phyloP scores from a whole-genome alignment of 257 asterid species.

The Solanum sejunctum region DNA sequence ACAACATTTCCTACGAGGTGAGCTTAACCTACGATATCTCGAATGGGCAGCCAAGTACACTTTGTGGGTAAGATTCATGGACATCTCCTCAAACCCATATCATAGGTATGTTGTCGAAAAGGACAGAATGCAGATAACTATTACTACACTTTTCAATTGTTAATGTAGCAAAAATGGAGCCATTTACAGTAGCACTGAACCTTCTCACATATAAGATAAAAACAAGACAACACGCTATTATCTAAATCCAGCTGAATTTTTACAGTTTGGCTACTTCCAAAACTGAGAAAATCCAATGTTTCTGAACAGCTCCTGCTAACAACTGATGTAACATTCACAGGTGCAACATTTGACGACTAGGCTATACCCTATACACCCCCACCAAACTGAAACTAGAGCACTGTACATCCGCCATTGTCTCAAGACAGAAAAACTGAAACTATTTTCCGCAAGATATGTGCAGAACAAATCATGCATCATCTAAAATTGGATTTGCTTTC shows the following conservation, averaged over 20 bases:
- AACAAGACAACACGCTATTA: neutral
- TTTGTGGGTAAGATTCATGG: too few relatives aligned
- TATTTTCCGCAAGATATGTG: neutral
- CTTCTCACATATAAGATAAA: neutral
- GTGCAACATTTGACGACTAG: neutral
- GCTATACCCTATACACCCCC: conserved; percentile 6
- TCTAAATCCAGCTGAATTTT: neutral
- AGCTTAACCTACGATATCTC: too few relatives aligned
- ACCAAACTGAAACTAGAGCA: neutral
- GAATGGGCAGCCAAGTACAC: too few relatives aligned
- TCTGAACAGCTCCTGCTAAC: neutral
- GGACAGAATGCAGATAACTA: neutral
- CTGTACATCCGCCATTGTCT: neutral
- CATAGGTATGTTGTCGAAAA: neutral
- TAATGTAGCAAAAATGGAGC: neutral
- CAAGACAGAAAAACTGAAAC: neutral
- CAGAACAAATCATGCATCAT: neutral
- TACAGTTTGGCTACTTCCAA: neutral
- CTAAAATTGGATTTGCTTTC: neutral
- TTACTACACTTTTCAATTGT: neutral
- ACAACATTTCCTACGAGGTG: too few relatives aligned
- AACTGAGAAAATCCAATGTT: neutral
- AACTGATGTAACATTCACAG: neutral
- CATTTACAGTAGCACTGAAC: neutral
- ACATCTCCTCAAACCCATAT: too few relatives aligned